phyloP scores from a whole-genome alignment of 495 filamentous ascomycete species.

The Xanthoparmelia taractica region DNA sequence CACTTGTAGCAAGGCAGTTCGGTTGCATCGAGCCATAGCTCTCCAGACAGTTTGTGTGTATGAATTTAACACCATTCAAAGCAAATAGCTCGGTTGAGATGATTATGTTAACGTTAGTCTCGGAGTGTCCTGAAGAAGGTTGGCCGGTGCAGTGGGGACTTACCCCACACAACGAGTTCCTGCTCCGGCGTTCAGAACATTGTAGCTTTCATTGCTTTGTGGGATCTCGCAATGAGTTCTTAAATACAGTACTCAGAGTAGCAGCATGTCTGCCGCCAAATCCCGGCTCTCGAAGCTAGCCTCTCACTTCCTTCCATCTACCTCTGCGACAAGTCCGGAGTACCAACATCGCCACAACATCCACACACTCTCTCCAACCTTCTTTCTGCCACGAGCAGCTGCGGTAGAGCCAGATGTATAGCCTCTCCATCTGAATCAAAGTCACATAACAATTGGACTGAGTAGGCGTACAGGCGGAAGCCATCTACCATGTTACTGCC shows the following conservation, averaged over 20 bases:
- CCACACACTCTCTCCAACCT: slow-evolving; percentile 79
- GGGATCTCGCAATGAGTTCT: not conserved
- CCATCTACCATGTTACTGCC: slow-evolving; percentile 80
- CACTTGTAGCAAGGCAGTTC: not conserved
- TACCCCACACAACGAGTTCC: slow-evolving; percentile 7
- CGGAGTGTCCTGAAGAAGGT: not conserved
- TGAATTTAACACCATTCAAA: slow-evolving; percentile 5
- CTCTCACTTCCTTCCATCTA: slow-evolving; percentile 49
- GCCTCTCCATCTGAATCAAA: not conserved
- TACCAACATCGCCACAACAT: slow-evolving; percentile 53
- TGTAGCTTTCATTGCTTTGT: not conserved
- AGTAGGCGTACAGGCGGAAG: slow-evolving; percentile 49
- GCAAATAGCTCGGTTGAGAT: not conserved
- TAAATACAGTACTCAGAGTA: not conserved
- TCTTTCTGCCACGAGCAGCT: slow-evolving; percentile 82
- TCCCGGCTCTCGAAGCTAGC: slow-evolving; percentile 54
- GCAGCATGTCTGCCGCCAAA: slow-evolving; percentile 47
- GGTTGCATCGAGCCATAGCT: slow-evolving; percentile 6
- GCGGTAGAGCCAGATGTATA: slow-evolving; percentile 76
- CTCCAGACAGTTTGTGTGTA: not conserved
- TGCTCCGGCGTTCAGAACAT: not conserved
- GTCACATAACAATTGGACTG: not conserved
- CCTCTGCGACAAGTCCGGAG: slow-evolving; percentile 29
- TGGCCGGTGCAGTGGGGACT: slow-evolving; percentile 7
- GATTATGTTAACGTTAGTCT: not conserved